A percentile compares a stretch with the other conserved stretches of the same genome.
Evolutionary conservation across 257 asterid species (phyloP).

Genomic region (Solanum habrochaites): DNA sequence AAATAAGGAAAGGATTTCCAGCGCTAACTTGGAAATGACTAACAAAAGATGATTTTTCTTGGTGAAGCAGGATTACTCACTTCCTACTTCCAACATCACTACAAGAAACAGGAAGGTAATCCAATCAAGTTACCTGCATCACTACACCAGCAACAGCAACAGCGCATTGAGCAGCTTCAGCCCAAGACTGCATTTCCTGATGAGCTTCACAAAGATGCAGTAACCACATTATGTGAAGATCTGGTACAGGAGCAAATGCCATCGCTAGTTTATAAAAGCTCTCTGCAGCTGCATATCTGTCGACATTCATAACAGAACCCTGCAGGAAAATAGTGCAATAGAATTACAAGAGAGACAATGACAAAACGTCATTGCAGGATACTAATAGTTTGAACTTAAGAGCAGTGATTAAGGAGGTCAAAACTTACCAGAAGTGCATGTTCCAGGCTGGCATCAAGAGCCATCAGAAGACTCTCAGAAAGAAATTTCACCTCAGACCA

Average conservation of each 20-base stretch:
- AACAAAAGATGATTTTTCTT: not conserved
- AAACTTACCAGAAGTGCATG: conserved; percentile 79
- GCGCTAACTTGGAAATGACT: not conserved
- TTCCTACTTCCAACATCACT: not conserved
- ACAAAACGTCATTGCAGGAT: not conserved
- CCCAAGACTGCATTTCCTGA: conserved; percentile 99
- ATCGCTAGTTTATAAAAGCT: conserved; percentile 93
- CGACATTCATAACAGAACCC: conserved; percentile 91
- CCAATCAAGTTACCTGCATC: conserved; percentile 56
- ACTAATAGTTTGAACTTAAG: not conserved
- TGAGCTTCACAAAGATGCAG: conserved; percentile 96
- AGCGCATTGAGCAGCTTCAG: conserved; percentile 99
- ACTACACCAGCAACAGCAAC: conserved; percentile 99
- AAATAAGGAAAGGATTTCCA: not conserved
- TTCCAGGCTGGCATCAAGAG: conserved; percentile 99
- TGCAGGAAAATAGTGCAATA: conserved; percentile 1
- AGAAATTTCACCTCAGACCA: conserved; percentile 78
- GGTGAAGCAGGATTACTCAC: not conserved
- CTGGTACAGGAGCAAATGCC: conserved; percentile 99
- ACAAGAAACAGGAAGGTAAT: not conserved
- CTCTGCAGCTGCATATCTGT: conserved; percentile 96
- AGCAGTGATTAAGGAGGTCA: conserved; percentile 7
- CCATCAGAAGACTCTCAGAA: conserved; percentile 76
- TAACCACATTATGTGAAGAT: conserved; percentile 98
- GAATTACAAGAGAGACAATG: not conserved